Conservation (phyloP, 2,329 filamentous ascomycete genomes). For the Phaeoacremonium minimum region DNA sequence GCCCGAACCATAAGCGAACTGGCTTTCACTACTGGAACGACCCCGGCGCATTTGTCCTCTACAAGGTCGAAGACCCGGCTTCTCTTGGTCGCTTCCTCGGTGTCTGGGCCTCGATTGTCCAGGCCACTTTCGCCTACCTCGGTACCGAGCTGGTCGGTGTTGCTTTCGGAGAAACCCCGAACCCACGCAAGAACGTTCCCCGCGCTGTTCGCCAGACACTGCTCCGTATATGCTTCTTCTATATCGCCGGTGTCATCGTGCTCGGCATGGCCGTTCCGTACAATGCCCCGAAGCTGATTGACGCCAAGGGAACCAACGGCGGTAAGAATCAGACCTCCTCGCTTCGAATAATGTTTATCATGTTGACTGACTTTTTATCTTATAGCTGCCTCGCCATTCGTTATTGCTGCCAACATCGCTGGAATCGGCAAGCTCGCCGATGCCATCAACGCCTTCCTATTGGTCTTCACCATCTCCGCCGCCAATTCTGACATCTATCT, state of each 20-base stretch:
- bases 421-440: conserved; percentile 45
- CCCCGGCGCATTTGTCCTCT: conserved; percentile 35
- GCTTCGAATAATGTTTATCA: too few relatives aligned
- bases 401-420: conserved; percentile 48
- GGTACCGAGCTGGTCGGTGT: conserved; percentile 63
- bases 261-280: conserved; percentile 66
- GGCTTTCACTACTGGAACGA: conserved; percentile 39
- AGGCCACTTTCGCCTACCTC: conserved; percentile 33
- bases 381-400: conserved; percentile 48
- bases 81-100: conserved; percentile 31
- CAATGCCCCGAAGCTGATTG: conserved; percentile 40
- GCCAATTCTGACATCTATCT: conserved; percentile 57
- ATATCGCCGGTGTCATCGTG: conserved; percentile 60
- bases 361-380: too few relatives aligned
- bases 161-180: conserved; percentile 64
- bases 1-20: conserved; percentile 26
- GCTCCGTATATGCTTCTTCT: conserved; percentile 67
- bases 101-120: conserved; percentile 30
- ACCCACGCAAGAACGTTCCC: conserved; percentile 63
- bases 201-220: conserved; percentile 66
- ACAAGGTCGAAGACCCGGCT: conserved; percentile 19
- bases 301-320: conserved; percentile 31
- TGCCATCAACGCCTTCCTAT: conserved; percentile 57
- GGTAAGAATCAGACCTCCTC: too few relatives aligned
- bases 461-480: conserved; percentile 54